Evolutionary conservation across 257 asterid genomes (phyloP).

Genomic region (Nyctanthes arbortristis): DNA sequence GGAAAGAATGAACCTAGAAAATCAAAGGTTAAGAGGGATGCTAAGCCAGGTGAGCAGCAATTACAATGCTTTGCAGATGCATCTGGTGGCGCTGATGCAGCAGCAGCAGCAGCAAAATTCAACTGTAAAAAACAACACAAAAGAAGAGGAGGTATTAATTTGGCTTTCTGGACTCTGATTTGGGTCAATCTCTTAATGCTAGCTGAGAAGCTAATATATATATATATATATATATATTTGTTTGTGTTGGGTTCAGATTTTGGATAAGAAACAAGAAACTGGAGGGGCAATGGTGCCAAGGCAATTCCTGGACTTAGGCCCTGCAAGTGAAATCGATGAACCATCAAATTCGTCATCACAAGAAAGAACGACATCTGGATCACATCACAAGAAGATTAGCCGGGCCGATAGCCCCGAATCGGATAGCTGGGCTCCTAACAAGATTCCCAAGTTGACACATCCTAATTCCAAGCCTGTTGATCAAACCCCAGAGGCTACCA

Average conservation of each 20-base stretch:
- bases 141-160: conserved; percentile 33
- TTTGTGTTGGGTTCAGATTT: conserved; percentile 30
- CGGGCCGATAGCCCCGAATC: conserved; percentile 83
- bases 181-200: neutral
- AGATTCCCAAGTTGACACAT: conserved; percentile 45
- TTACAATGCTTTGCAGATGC: neutral
- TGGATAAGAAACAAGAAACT: conserved; percentile 27
- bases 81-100: neutral
- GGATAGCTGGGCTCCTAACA: conserved; percentile 65
- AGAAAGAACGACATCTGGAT: conserved; percentile 76
- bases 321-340: conserved; percentile 34
- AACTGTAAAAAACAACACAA: conserved; percentile 15
- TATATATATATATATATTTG: neutral
- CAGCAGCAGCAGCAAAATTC: conserved; percentile 36
- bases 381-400: conserved; percentile 45
- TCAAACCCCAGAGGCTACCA: conserved; percentile 69
- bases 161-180: neutral
- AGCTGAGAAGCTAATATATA: neutral
- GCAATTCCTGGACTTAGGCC: conserved; percentile 67
- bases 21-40: neutral
- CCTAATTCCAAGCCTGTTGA: conserved; percentile 42
- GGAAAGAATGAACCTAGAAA: neutral
- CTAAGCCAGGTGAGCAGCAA: neutral
- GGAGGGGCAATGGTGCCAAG: conserved; percentile 39
- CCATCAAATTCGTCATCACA: conserved; percentile 65